These are phyloP conservation scores for Tolypocladium pustulatum DNA, from an alignment of 2,329 filamentous ascomycete species.

Conservation along the genomic window DNA sequence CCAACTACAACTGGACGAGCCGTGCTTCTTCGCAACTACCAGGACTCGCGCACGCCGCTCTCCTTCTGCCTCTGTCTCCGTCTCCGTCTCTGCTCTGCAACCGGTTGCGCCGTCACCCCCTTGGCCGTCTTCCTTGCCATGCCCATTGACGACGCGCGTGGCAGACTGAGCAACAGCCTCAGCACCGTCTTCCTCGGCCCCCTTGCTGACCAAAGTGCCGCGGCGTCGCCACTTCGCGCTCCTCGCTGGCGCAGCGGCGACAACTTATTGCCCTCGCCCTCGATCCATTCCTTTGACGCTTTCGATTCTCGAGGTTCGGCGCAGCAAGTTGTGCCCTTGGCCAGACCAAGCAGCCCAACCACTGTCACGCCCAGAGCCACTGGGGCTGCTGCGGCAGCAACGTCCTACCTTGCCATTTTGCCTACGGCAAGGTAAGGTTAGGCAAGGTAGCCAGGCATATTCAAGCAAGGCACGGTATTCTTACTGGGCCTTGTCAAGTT, in stretches of 20 bases:
- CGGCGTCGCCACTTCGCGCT: not conserved
- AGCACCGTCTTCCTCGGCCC: not conserved
- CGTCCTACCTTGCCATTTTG: too few species aligned
- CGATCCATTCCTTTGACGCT: not conserved
- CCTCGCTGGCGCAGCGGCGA: not conserved
- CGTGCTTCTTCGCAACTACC: not conserved
- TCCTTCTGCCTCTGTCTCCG: not conserved
- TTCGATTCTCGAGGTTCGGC: not conserved
- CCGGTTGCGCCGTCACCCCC: not conserved
- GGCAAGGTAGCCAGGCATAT: not conserved
- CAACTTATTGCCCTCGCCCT: too few species aligned
- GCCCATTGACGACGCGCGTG: not conserved
- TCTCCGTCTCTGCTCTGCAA: not conserved
- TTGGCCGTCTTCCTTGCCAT: not conserved
- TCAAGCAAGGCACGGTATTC: not conserved
- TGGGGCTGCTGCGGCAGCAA: not conserved
- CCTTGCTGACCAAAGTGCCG: not conserved
- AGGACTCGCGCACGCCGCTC: not conserved
- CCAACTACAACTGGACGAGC: not conserved
- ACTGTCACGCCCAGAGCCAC: not conserved
- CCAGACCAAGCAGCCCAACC: not conserved
- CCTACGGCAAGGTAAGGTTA: too few species aligned
- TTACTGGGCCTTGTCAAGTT: not conserved
- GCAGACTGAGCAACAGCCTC: not conserved
- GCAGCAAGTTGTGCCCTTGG: not conserved